phyloP scores from a whole-genome alignment of 2,329 filamentous ascomycete species.

The Aspergillus sp. region DNA sequence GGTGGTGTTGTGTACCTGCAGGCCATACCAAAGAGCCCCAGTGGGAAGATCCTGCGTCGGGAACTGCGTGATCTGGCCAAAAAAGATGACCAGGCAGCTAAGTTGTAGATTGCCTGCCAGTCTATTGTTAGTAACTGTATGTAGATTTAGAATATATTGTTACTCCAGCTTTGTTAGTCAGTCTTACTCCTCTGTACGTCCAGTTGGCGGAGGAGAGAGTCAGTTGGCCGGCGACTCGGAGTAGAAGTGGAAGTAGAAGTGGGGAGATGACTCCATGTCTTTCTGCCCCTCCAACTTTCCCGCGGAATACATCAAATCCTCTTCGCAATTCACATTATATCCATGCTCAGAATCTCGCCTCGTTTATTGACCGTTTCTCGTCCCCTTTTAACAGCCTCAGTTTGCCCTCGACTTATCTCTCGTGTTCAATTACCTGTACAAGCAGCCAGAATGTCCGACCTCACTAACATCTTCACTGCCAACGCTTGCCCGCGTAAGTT shows the following conservation, averaged over 20 bases:
- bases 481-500: constrained; percentile 48
- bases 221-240: neutral
- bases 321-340: constrained; percentile 11
- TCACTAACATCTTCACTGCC: constrained; percentile 41
- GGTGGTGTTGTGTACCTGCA: constrained; percentile 43
- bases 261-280: neutral
- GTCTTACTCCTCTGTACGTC: too few relatives aligned
- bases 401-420: constrained; percentile 10
- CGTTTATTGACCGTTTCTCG: constrained; percentile 21
- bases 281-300: constrained; percentile 15
- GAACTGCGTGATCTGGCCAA: constrained; percentile 45
- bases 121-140: neutral
- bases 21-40: constrained; percentile 33
- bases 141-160: neutral
- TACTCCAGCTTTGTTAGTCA: neutral
- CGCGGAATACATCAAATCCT: constrained; percentile 16
- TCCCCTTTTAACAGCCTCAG: constrained; percentile 3
- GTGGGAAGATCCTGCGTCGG: constrained; percentile 39
- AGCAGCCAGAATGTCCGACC: constrained; percentile 36
- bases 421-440: constrained; percentile 15
- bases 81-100: constrained; percentile 31
- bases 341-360: constrained; percentile 26
- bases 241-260: neutral
- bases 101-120: constrained; percentile 2
- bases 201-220: too few relatives aligned